Evolutionary conservation across 495 filamentous ascomycete genomes (phyloP).

Genomic region (Xylaria sp.): DNA sequence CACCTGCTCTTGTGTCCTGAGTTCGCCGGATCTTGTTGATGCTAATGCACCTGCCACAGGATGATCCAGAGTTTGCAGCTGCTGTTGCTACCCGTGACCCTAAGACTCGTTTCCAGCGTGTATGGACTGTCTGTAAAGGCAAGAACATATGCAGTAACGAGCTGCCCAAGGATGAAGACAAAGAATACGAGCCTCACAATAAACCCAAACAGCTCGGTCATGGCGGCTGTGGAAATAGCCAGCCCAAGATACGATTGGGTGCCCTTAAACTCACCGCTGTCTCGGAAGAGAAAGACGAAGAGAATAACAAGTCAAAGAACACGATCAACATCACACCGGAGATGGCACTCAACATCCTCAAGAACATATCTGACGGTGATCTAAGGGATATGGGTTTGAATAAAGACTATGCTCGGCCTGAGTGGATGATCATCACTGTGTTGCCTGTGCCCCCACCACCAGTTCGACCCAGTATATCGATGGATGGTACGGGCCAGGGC

Average conservation of each 20-base stretch:
- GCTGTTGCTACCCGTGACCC: constrained; percentile 86
- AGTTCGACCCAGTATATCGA: constrained; percentile 92
- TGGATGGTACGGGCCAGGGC: constrained; percentile 86
- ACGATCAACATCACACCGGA: constrained; percentile 85
- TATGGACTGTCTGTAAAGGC: constrained; percentile 88
- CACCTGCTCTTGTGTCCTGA: constrained; percentile 54
- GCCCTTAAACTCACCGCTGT: constrained; percentile 77
- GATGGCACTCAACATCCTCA: constrained; percentile 83
- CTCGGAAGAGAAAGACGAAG: constrained; percentile 63
- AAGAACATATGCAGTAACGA: constrained; percentile 84
- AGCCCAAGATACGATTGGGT: constrained; percentile 84
- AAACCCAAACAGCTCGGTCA: constrained; percentile 60
- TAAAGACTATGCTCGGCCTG: constrained; percentile 90
- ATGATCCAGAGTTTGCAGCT: constrained; percentile 79
- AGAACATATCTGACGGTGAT: constrained; percentile 78
- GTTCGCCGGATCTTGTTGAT: constrained; percentile 55
- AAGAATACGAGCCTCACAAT: constrained; percentile 59
- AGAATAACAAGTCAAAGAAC: constrained; percentile 81
- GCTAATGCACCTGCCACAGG: constrained; percentile 74
- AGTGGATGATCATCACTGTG: constrained; percentile 98
- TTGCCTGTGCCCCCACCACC: constrained; percentile 94
- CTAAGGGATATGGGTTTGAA: constrained; percentile 88
- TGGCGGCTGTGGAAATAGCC: constrained; percentile 91
- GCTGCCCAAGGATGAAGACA: constrained; percentile 64
- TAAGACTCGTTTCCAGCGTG: constrained; percentile 87